Conservation (phyloP, 2,329 filamentous ascomycete species). For the Dactylellina leptospora region DNA sequence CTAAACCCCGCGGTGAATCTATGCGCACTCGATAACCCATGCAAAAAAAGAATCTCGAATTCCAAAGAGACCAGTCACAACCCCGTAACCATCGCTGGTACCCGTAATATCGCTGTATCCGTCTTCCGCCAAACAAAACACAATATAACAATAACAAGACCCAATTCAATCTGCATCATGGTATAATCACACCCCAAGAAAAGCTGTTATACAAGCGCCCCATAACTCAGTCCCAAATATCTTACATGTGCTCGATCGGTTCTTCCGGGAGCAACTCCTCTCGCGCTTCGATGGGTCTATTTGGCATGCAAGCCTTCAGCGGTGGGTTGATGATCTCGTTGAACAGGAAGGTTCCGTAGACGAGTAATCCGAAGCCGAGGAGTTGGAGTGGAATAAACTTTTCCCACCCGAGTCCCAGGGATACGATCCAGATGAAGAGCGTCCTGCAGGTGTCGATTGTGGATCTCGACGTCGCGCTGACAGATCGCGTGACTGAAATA, state of each 20-base stretch:
- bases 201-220: slow-evolving; percentile 25
- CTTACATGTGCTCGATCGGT: slow-evolving; percentile 75
- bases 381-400: slow-evolving; percentile 98
- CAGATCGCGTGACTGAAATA: slow-evolving; percentile 84
- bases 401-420: slow-evolving; percentile 92
- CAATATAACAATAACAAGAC: slow-evolving; percentile 2
- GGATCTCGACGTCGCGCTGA: slow-evolving; percentile 90
- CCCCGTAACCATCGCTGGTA: slow-evolving; percentile 31
- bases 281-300: slow-evolving; percentile 47
- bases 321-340: slow-evolving; percentile 92
- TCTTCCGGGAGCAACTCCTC: slow-evolving; percentile 78
- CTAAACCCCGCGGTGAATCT: neutral
- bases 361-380: slow-evolving; percentile 82
- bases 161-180: slow-evolving; percentile 24
- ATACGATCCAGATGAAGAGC: slow-evolving; percentile 97
- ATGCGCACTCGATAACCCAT: neutral
- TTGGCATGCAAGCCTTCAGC: slow-evolving; percentile 69
- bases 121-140: slow-evolving; percentile 8
- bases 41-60: neutral
- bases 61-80: neutral
- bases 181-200: neutral
- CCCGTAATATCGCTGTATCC: slow-evolving; percentile 26
- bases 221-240: slow-evolving; percentile 18
- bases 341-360: slow-evolving; percentile 96
- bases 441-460: slow-evolving; percentile 98